A percentile compares a stretch with the other conserved stretches of the same genome.
phyloP scores from a whole-genome alignment of 1,139 yeast species.

The Yamadazyma taylorii region DNA sequence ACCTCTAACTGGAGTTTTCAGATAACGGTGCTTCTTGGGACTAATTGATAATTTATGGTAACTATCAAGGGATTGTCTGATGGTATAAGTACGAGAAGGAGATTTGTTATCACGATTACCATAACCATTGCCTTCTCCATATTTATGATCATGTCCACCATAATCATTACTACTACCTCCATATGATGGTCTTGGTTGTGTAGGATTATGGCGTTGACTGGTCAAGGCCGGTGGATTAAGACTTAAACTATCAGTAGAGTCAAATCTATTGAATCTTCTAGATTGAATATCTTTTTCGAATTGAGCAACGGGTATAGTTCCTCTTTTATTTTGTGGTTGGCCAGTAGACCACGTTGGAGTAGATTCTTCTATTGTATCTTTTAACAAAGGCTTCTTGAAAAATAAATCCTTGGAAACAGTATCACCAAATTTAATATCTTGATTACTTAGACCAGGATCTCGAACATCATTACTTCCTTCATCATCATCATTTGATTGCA shows the following conservation, averaged over 20 bases:
- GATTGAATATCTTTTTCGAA: constrained; percentile 18
- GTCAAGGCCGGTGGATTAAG: constrained; percentile 24
- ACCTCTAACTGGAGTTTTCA: constrained; percentile 18
- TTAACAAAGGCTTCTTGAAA: constrained; percentile 25
- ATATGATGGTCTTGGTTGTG: neutral
- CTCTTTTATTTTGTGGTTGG: constrained; percentile 22
- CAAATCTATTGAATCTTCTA: constrained; percentile 18
- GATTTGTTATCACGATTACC: constrained; percentile 9
- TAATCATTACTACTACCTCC: too few relatives aligned
- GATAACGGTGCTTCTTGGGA: constrained; percentile 26
- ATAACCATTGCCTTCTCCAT: neutral
- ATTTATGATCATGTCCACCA: too few relatives aligned
- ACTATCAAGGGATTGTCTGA: constrained; percentile 37
- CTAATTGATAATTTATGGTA: constrained; percentile 38
- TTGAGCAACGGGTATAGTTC: constrained; percentile 42
- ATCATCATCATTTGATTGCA: neutral
- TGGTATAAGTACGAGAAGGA: constrained; percentile 24
- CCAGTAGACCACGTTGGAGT: constrained; percentile 44
- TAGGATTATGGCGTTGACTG: constrained; percentile 8
- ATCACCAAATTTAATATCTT: constrained; percentile 4
- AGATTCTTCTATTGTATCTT: constrained; percentile 28
- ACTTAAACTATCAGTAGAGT: constrained; percentile 26
- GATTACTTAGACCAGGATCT: constrained; percentile 1
- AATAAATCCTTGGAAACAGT: constrained; percentile 1
- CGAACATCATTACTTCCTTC: neutral